A percentile compares a stretch with the other conserved stretches of the same genome.
These are phyloP conservation scores for Dendrobium officinale DNA, from an alignment of 106 monocot species.

Conservation along the genomic window DNA sequence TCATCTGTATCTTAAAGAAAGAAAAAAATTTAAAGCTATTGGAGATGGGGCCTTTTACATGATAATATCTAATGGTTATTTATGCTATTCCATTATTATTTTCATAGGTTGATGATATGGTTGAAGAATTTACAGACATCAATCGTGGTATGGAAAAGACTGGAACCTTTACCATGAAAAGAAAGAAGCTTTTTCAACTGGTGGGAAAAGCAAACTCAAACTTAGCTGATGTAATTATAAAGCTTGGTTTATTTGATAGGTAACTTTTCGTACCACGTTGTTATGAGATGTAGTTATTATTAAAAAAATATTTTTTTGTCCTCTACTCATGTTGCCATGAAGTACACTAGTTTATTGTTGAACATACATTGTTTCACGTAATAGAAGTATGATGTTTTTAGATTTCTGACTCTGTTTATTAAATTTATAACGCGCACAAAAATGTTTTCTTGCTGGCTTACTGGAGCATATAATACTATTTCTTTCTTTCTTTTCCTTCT, in stretches of 20 bases:
- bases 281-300: not conserved
- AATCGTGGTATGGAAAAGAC: constrained; percentile 86
- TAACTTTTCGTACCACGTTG: constrained; percentile 6
- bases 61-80: not conserved
- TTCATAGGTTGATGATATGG: constrained; percentile 81
- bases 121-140: constrained; percentile 83
- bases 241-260: constrained; percentile 85
- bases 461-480: too few relatives aligned
- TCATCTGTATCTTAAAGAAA: not conserved
- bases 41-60: not conserved
- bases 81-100: not conserved
- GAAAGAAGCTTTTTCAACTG: constrained; percentile 85
- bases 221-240: constrained; percentile 83
- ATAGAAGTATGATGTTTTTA: too few relatives aligned
- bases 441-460: too few relatives aligned
- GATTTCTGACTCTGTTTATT: too few relatives aligned
- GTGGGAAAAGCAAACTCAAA: constrained; percentile 85
- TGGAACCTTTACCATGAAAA: constrained; percentile 72
- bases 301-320: too few relatives aligned
- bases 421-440: too few relatives aligned
- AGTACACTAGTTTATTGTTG: too few relatives aligned
- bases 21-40: not conserved
- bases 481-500: too few relatives aligned
- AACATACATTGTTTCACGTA: too few relatives aligned
- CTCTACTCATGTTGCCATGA: too few relatives aligned